A percentile compares a stretch with the other conserved stretches of the same genome.
These are phyloP conservation scores for Trichoderma citrinoviride DNA, from an alignment of 2,329 filamentous ascomycete species.

Conservation along the genomic window DNA sequence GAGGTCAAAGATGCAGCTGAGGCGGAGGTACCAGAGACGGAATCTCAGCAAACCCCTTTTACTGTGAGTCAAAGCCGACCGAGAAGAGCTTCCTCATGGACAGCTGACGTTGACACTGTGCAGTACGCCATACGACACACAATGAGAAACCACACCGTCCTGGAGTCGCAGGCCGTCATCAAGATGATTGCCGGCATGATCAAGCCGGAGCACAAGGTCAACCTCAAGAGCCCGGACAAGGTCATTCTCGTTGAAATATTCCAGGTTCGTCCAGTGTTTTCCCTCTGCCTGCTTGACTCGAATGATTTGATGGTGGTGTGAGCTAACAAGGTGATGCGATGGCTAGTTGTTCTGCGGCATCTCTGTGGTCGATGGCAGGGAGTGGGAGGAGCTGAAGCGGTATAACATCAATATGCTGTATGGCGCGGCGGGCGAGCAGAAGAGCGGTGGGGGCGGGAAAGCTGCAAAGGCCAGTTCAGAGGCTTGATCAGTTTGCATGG, in stretches of 20 bases:
- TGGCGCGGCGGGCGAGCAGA: slow-evolving; percentile 31
- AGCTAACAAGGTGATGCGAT: not conserved
- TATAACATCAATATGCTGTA: slow-evolving; percentile 78
- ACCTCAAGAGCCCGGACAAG: slow-evolving; percentile 74
- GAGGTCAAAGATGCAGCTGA: slow-evolving; percentile 23
- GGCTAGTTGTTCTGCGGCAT: slow-evolving; percentile 77
- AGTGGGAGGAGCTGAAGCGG: slow-evolving; percentile 71
- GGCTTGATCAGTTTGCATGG: not conserved
- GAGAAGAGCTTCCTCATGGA: not conserved
- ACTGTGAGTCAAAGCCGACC: slow-evolving; percentile 41
- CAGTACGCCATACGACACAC: slow-evolving; percentile 84
- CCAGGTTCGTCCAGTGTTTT: slow-evolving; percentile 53
- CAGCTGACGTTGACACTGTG: not conserved
- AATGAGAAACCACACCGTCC: slow-evolving; percentile 67
- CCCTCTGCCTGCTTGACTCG: too few species aligned
- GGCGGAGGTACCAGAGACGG: slow-evolving; percentile 2
- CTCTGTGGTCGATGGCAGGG: slow-evolving; percentile 67
- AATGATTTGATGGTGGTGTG: too few species aligned
- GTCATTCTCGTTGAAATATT: slow-evolving; percentile 78
- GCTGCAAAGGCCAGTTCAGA: not conserved
- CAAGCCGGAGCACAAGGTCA: slow-evolving; percentile 67
- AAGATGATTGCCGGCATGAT: slow-evolving; percentile 66
- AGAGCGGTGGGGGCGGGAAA: slow-evolving; percentile 14
- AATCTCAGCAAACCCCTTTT: slow-evolving; percentile 27
- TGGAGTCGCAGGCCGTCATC: slow-evolving; percentile 69